Base-by-base conservation (phyloP, 768 basidiomycete genomes). In the Naganishia onofrii region DNA sequence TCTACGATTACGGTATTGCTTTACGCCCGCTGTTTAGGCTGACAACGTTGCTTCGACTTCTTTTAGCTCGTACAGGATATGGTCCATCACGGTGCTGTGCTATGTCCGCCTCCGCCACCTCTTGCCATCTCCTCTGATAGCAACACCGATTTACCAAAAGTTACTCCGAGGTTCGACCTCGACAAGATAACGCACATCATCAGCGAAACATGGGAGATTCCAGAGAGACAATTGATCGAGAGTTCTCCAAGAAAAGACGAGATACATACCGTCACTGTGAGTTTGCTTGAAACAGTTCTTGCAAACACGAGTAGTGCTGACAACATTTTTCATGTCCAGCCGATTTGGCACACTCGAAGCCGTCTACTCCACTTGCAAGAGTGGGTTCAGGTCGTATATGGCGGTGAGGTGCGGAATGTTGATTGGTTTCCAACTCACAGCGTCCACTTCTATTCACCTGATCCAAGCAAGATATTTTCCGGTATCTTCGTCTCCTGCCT, bases 401-500 rank as follows among this genome's bases (percentile, higher is more conserved):
- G 9, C 13, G 29, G 8, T 31, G 9, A 17, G 7, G 19, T 10
- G 13, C 28, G 23, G 26, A 54, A 2, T 7, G 7, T 42, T 42
- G 8, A 7, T 42, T 42, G 2, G 10, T 19, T 28, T 29, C 19
- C 38, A 32, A 29, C 8, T 38, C 13, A 1, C 42, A 66, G 63
- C 17, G 42, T 53, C 2, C 36, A 66, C 12, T 36, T 83, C 76
- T 93, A 88, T 82, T 93, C 92, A 1, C 84, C 90, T 2, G 88
- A 92, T 77, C 90, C 90, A 0, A 78, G 84, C 0, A 86, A 87
- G 84, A 84, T 93, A 57, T 94, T 95, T 82, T 93, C 92, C 8
- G 90, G 90, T 1, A 83, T 93, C 23, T 85, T 89, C 12, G 90
- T 88, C 0, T 34, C 48, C 8, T 88, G 88, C 75, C 86, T 88